Percentiles rank a stretch among this genome's conserved stretches.
Conservation (phyloP, 306 rosid genomes). For the Citrullus amarus region DNA sequence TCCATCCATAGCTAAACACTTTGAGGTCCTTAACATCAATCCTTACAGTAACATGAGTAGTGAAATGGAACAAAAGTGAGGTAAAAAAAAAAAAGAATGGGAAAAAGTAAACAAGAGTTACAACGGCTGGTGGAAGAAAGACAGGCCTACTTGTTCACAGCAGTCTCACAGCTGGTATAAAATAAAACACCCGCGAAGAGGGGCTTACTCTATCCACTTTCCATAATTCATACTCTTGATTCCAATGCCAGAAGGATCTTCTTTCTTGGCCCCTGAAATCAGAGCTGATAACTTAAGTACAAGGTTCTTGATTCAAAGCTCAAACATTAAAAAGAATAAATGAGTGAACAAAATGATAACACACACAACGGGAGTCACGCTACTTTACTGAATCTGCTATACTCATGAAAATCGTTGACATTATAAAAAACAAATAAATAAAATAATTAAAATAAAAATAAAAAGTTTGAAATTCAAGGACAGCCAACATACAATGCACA, state of each 20-base stretch:
- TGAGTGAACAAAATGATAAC: not conserved
- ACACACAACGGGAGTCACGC: not conserved
- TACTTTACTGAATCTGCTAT: not conserved
- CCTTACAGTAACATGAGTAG: not conserved
- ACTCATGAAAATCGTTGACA: not conserved
- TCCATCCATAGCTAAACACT: not conserved
- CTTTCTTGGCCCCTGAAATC: slow-evolving; percentile 94
- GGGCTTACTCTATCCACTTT: not conserved
- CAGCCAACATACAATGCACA: not conserved
- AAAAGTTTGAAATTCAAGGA: too few species aligned
- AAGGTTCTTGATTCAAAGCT: not conserved
- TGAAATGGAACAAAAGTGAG: not conserved
- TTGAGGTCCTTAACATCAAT: slow-evolving; percentile 3
- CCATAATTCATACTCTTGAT: slow-evolving; percentile 46
- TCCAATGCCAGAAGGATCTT: slow-evolving; percentile 87
- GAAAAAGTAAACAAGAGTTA: not conserved
- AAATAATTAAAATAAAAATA: too few species aligned
- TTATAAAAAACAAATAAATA: not conserved
- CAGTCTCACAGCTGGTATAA: not conserved
- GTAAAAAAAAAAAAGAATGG: not conserved
- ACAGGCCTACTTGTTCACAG: not conserved
- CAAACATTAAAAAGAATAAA: not conserved
- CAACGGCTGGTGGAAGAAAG: not conserved
- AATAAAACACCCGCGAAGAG: not conserved
- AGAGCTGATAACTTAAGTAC: not conserved